Base-by-base conservation (phyloP, 2,329 filamentous ascomycete genomes). In the Colletotrichum sublineola region DNA sequence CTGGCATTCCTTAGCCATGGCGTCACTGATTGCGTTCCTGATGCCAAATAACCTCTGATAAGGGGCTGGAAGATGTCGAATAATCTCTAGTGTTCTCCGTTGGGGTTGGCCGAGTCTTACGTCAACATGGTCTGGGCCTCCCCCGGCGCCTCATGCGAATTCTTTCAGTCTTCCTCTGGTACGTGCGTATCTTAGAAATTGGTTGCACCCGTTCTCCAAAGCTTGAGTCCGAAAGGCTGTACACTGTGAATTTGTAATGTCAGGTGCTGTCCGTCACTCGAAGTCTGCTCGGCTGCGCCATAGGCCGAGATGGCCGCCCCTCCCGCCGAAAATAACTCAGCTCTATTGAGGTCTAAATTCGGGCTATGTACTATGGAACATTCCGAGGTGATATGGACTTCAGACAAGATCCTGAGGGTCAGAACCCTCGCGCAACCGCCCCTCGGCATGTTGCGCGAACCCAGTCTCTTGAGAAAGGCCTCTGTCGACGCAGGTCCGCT, bases 21-120 rank as follows among this genome's bases (percentile, higher is more conserved):
- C 50, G 11, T 44, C 24, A 33, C 42, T 40, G 18, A 40, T 44
- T 33, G 24, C 62, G 62, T 55, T 55, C 62, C 61, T 42, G 18
- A 15, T 33, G 18, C 9, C 57, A 40, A 50, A 63, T 52, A 9
- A 52, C 61, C 46, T 52, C 31, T 8, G n/a, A 31, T 44, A 40
- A 52, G 44, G 20, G 12, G 29, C 12, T 40, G 44, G 40, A 46
- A 53, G 46, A 53, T 3, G n/a, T 53, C 38, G 18, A 55, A 55
- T 55, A 44, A 55, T 55, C 36, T 11, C 33, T 44, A 42, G 48
- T 24, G 48, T 55, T 52, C 58, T 36, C 48, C 4, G 36, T 24
- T 12, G 24, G 12, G 38, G 31, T 12, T 63, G 44, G 24, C 20
- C 33, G 14, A 24, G n/a, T 14, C 18, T 29, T 52, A 18, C 29